Percentiles rank a stretch among this genome's conserved stretches.
Evolutionary conservation across 495 filamentous ascomycete genomes (phyloP).

Genomic region (Cercophora sp.): DNA sequence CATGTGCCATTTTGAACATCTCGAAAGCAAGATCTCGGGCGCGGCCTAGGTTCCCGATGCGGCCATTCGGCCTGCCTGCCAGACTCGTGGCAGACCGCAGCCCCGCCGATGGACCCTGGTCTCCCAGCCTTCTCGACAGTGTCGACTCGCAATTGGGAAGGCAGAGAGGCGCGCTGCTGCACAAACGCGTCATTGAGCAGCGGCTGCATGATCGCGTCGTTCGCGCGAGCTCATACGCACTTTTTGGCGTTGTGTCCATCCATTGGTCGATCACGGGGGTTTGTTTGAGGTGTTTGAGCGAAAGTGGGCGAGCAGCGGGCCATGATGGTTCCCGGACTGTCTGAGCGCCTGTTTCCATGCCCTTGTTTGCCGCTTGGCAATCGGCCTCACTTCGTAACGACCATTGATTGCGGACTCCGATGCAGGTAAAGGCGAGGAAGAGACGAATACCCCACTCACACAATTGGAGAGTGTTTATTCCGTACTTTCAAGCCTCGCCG

Average conservation of each 20-base stretch:
- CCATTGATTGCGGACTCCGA: background rate
- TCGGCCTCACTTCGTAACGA: too few species aligned
- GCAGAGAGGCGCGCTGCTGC: conserved; percentile 8
- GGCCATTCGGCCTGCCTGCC: background rate
- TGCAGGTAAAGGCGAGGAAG: too few species aligned
- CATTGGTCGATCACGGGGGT: conserved; percentile 18
- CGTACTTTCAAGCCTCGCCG: too few species aligned
- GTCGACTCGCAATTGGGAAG: background rate
- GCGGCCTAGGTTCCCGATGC: background rate
- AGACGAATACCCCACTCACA: background rate
- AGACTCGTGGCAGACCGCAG: background rate
- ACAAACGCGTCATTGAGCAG: conserved; percentile 19
- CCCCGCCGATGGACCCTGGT: background rate
- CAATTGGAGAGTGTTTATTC: too few species aligned
- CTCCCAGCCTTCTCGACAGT: background rate
- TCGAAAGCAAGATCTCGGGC: background rate
- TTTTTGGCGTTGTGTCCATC: background rate
- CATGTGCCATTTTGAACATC: too few species aligned
- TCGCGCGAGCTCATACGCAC: conserved; percentile 7
- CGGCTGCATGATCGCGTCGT: conserved; percentile 18
- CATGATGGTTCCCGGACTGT: background rate
- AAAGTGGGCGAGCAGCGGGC: background rate
- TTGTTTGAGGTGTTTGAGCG: conserved; percentile 9
- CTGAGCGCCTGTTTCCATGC: conserved; percentile 9
- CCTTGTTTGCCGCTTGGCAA: conserved; percentile 3